A percentile compares a stretch with the other conserved stretches of the same genome.
These are phyloP conservation scores for Penicillium fuscoglaucum DNA, from an alignment of 2,329 filamentous ascomycete species.

Conservation along the genomic window DNA sequence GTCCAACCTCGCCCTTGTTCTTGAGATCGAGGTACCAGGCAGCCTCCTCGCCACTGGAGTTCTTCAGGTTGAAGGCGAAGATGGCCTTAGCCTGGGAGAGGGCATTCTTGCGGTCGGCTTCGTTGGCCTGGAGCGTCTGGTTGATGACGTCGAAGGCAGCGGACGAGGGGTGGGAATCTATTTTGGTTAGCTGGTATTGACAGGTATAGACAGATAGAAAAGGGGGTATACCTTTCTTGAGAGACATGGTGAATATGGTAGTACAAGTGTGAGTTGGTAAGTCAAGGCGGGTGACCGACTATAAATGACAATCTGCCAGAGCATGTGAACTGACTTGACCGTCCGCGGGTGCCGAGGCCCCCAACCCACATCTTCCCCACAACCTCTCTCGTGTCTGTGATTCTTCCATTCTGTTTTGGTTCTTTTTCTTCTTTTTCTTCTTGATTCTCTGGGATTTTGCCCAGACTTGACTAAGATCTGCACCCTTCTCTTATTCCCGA, in stretches of 20 bases:
- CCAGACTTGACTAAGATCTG: slow-evolving; percentile 1
- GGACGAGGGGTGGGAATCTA: slow-evolving; percentile 85
- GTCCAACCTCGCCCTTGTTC: slow-evolving; percentile 77
- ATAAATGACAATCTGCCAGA: slow-evolving; percentile 24
- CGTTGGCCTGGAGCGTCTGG: slow-evolving; percentile 64
- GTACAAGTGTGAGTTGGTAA: slow-evolving; percentile 3
- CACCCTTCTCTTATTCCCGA: not conserved
- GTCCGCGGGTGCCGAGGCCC: slow-evolving; percentile 21
- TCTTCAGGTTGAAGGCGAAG: slow-evolving; percentile 92
- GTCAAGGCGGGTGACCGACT: slow-evolving; percentile 17
- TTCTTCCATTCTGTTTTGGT: not conserved
- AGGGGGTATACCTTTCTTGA: slow-evolving; percentile 64
- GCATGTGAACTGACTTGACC: slow-evolving; percentile 27
- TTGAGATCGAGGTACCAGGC: slow-evolving; percentile 97
- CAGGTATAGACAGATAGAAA: not conserved
- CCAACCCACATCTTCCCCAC: slow-evolving; percentile 13
- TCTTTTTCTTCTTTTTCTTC: not conserved
- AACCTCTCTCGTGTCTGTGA: slow-evolving; percentile 3
- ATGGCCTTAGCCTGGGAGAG: slow-evolving; percentile 85
- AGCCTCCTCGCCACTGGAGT: slow-evolving; percentile 72
- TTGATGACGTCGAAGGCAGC: slow-evolving; percentile 88
- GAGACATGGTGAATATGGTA: slow-evolving; percentile 60
- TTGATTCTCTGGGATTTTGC: not conserved
- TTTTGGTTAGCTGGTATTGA: not conserved
- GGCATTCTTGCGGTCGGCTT: slow-evolving; percentile 77